phyloP scores from a whole-genome alignment of 2,329 filamentous ascomycete genomes.

The Aspergillus amoenus region DNA sequence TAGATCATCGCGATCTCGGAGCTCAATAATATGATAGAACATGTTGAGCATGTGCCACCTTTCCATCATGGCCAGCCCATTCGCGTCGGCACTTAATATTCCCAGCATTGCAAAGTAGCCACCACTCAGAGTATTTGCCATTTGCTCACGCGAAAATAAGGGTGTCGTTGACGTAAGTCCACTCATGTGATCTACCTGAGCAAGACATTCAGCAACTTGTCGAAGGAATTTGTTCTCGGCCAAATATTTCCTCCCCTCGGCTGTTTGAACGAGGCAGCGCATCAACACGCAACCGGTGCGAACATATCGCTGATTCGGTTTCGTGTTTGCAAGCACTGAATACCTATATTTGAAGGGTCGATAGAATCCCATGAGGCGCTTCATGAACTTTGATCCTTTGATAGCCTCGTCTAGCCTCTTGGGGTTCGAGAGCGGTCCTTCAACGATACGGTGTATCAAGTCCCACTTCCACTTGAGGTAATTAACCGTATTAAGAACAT shows the following conservation, averaged over 20 bases:
- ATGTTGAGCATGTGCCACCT: conserved; percentile 99
- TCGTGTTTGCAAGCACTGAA: conserved; percentile 83
- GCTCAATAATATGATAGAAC: conserved; percentile 97
- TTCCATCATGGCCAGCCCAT: conserved; percentile 85
- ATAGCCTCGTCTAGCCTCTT: conserved; percentile 93
- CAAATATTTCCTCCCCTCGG: conserved; percentile 81
- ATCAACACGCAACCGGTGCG: conserved; percentile 85
- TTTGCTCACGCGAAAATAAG: conserved; percentile 81
- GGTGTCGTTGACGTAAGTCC: conserved; percentile 70
- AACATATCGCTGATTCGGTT: conserved; percentile 92
- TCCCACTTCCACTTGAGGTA: conserved; percentile 98
- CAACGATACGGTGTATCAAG: conserved; percentile 82
- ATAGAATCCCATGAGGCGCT: conserved; percentile 91
- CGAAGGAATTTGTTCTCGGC: conserved; percentile 89
- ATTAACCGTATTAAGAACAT: conserved; percentile 84
- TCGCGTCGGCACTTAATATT: conserved; percentile 75
- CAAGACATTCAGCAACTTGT: conserved; percentile 92
- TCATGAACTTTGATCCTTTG: conserved; percentile 93
- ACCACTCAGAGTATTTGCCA: conserved; percentile 81
- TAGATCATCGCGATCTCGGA: conserved; percentile 86
- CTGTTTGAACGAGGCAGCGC: conserved; percentile 78
- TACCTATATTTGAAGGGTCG: conserved; percentile 96
- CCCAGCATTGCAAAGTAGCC: conserved; percentile 95
- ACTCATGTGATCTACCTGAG: conserved; percentile 85
- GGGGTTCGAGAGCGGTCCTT: conserved; percentile 85